Percentiles rank a stretch among this genome's conserved stretches.
Conservation (phyloP, 2,329 filamentous ascomycete species). For the Colletotrichum simmondsii region DNA sequence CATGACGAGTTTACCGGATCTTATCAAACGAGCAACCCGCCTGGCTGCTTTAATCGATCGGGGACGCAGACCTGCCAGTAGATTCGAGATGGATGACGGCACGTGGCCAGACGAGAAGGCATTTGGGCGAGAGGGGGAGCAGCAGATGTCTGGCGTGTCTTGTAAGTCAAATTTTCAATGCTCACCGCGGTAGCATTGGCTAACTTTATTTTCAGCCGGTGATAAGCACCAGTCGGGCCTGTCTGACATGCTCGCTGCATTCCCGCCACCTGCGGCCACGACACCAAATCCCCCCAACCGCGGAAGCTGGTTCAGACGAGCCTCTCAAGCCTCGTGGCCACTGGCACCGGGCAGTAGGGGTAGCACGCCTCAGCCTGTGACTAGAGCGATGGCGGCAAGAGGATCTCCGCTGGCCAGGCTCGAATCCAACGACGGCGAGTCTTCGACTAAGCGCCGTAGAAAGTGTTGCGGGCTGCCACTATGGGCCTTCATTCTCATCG, state of each 20-base stretch:
- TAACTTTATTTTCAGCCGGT: slow-evolving; percentile 44
- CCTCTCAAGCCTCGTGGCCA: slow-evolving; percentile 58
- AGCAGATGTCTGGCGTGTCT: slow-evolving; percentile 51
- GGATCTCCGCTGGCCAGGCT: slow-evolving; percentile 14
- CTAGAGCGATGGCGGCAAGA: slow-evolving; percentile 30
- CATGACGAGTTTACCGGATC: slow-evolving; percentile 89
- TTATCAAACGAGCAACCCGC: slow-evolving; percentile 88
- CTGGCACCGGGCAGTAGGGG: slow-evolving; percentile 44
- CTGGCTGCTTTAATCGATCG: slow-evolving; percentile 89
- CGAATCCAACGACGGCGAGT: slow-evolving; percentile 38
- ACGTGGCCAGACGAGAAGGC: slow-evolving; percentile 60
- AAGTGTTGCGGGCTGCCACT: slow-evolving; percentile 86
- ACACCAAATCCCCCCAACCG: slow-evolving; percentile 60
- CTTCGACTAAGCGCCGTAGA: slow-evolving; percentile 55
- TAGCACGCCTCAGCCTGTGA: slow-evolving; percentile 24
- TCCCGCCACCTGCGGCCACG: slow-evolving; percentile 66
- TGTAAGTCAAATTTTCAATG: slow-evolving; percentile 7
- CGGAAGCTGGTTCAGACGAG: slow-evolving; percentile 53
- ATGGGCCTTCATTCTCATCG: slow-evolving; percentile 77
- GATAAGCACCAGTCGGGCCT: slow-evolving; percentile 63
- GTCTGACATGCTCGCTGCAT: slow-evolving; percentile 74
- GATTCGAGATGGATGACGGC: slow-evolving; percentile 60
- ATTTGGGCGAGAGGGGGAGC: slow-evolving; percentile 49
- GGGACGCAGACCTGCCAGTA: slow-evolving; percentile 74
- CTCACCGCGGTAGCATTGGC: neutral